Evolutionary conservation across 1,284 basidiomycete genomes (phyloP).

Genomic region (Trametes versicolor): DNA sequence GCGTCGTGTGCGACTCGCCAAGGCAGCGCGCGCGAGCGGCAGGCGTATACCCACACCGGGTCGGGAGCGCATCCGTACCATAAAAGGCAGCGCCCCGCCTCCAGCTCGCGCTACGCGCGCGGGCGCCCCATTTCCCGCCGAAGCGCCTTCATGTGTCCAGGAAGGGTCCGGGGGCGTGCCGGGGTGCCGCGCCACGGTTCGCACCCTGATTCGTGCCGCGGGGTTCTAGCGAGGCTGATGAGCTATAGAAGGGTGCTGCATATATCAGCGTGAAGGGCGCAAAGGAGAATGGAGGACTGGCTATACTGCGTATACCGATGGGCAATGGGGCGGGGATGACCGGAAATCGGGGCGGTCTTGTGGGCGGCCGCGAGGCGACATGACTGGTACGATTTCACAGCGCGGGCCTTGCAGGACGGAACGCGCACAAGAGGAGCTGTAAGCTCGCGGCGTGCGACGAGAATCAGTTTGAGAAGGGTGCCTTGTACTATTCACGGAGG

Average conservation of each 20-base stretch:
- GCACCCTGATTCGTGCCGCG: slow-evolving; percentile 8
- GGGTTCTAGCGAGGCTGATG: slow-evolving; percentile 12
- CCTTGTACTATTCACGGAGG: not conserved
- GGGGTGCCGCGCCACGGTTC: not conserved
- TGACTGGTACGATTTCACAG: not conserved
- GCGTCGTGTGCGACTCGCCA: slow-evolving; percentile 1
- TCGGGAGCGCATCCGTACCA: not conserved
- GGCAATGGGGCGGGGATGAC: not conserved
- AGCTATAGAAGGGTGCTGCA: not conserved
- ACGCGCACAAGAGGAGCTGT: not conserved
- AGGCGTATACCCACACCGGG: slow-evolving; percentile 5
- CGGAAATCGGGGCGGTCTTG: not conserved
- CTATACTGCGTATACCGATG: not conserved
- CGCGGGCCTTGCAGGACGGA: not conserved
- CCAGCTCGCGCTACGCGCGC: slow-evolving; percentile 8
- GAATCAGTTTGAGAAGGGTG: not conserved
- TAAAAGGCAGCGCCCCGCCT: slow-evolving; percentile 2
- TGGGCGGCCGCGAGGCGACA: not conserved
- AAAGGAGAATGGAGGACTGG: not conserved
- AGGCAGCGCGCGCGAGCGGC: slow-evolving; percentile 4
- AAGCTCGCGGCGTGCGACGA: not conserved
- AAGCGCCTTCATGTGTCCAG: not conserved
- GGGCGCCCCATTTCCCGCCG: not conserved
- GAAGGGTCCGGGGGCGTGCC: not conserved
- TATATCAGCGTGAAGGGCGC: not conserved